Percentiles rank a stretch among this genome's conserved stretches.
phyloP scores from a whole-genome alignment of 495 filamentous ascomycete species.

The Penicillium lividum region DNA sequence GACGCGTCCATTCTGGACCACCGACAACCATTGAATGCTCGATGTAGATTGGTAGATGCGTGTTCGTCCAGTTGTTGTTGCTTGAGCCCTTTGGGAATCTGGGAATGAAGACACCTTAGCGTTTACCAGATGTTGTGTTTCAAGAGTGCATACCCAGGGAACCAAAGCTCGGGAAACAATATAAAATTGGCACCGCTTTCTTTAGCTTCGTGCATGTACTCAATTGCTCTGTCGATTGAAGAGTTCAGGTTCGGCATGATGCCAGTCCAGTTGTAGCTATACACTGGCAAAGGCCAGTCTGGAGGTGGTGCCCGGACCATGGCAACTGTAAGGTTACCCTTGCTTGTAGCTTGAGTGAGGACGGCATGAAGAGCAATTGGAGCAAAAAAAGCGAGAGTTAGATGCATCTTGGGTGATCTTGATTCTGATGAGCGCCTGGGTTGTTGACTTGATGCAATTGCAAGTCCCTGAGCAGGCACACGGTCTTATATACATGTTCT shows the following conservation, averaged over 20 bases:
- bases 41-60: not conserved
- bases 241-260: not conserved
- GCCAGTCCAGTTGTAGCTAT: not conserved
- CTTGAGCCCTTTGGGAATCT: no score
- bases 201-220: not conserved
- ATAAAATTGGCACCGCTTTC: not conserved
- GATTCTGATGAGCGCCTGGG: no score
- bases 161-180: constrained; percentile 1
- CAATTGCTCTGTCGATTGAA: not conserved
- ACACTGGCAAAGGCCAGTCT: constrained; percentile 1
- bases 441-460: no score
- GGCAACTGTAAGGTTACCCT: constrained; percentile 8
- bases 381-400: no score
- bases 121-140: no score
- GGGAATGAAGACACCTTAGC: not conserved
- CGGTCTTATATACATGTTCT: no score
- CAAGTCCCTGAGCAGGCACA: no score
- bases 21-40: not conserved
- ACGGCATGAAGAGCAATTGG: no score
- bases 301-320: not conserved
- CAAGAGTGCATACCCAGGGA: not conserved
- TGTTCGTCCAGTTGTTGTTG: no score
- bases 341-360: no score
- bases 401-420: no score
- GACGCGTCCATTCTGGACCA: no score